Evolutionary conservation across 768 basidiomycete genomes (phyloP).

Genomic region (Floccularia luteovirens): DNA sequence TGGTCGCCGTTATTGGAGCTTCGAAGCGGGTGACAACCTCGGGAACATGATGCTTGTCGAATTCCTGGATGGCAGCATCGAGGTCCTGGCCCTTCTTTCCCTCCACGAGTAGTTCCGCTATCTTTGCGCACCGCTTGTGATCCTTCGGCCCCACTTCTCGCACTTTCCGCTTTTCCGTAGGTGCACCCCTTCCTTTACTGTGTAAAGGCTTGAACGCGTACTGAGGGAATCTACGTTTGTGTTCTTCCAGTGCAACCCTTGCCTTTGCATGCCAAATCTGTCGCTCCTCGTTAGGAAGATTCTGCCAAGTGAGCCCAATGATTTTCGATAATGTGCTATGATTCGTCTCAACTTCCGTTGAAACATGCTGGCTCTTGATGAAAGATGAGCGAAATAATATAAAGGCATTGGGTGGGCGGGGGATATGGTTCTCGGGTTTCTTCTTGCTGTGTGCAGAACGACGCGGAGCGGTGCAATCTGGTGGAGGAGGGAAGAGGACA

Average conservation of each 20-base stretch:
- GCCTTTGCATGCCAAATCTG: slow-evolving; percentile 71
- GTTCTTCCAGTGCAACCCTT: slow-evolving; percentile 62
- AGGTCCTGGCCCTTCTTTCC: slow-evolving; percentile 49
- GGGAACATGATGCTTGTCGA: slow-evolving; percentile 45
- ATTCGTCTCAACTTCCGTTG: slow-evolving; percentile 70
- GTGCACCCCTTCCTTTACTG: slow-evolving; percentile 27
- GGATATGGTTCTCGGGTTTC: slow-evolving; percentile 64
- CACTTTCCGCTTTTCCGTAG: slow-evolving; percentile 43
- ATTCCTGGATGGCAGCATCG: slow-evolving; percentile 46
- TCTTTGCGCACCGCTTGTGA: slow-evolving; percentile 55
- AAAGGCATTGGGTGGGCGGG: slow-evolving; percentile 78
- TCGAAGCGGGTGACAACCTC: slow-evolving; percentile 69
- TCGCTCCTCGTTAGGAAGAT: slow-evolving; percentile 62
- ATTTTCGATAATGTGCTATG: slow-evolving; percentile 80
- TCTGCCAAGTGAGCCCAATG: slow-evolving; percentile 77
- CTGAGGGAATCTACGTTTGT: slow-evolving; percentile 67
- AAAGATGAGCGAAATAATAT: slow-evolving; percentile 80
- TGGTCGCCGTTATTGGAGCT: slow-evolving; percentile 59
- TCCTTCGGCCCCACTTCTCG: slow-evolving; percentile 60
- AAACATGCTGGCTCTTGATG: slow-evolving; percentile 70
- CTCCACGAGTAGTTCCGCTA: slow-evolving; percentile 53
- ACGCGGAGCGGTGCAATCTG: slow-evolving; percentile 21
- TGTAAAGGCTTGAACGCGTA: slow-evolving; percentile 70
- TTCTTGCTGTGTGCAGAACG: slow-evolving; percentile 48
- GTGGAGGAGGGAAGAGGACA: slow-evolving; percentile 43